Conservation (phyloP, 495 filamentous ascomycete genomes). For the Penicillium paxilli region DNA sequence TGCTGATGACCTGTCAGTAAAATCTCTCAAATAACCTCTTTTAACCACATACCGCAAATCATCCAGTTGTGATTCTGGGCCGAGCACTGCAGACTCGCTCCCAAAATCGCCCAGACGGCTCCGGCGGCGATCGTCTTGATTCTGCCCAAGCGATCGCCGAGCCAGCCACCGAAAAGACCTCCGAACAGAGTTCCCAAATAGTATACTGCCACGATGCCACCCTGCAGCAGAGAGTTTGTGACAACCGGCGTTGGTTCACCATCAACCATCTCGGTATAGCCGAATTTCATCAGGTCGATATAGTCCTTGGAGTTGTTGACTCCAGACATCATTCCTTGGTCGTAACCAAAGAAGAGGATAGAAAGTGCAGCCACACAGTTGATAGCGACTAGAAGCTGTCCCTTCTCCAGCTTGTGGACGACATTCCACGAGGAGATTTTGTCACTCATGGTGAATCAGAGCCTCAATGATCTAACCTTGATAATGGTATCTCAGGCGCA, state of each 20-base stretch:
- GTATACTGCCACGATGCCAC: conserved; percentile 69
- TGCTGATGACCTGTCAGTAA: conserved; percentile 28
- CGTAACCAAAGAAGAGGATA: conserved; percentile 65
- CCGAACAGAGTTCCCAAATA: conserved; percentile 69
- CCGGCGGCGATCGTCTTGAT: conserved; percentile 63
- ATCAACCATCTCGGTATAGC: conserved; percentile 51
- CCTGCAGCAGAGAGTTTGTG: conserved; percentile 62
- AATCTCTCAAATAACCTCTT: background rate
- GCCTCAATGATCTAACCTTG: background rate
- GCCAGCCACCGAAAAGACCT: conserved; percentile 58
- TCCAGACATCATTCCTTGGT: conserved; percentile 75
- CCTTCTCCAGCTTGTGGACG: conserved; percentile 62
- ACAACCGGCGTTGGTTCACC: conserved; percentile 51
- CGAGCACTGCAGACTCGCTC: conserved; percentile 60
- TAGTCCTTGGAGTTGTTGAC: conserved; percentile 69
- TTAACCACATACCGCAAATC: conserved; percentile 57
- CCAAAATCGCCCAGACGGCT: conserved; percentile 56
- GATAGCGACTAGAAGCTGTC: conserved; percentile 61
- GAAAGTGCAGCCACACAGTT: conserved; percentile 63
- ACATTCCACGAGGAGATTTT: conserved; percentile 56
- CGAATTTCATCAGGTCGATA: conserved; percentile 65
- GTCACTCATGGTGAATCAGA: conserved; percentile 37
- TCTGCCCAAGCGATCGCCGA: conserved; percentile 61
- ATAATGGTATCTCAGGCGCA: background rate
- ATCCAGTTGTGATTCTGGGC: conserved; percentile 70